phyloP scores from a whole-genome alignment of 2,329 filamentous ascomycete genomes.

The Calcarisporium arbuscula region DNA sequence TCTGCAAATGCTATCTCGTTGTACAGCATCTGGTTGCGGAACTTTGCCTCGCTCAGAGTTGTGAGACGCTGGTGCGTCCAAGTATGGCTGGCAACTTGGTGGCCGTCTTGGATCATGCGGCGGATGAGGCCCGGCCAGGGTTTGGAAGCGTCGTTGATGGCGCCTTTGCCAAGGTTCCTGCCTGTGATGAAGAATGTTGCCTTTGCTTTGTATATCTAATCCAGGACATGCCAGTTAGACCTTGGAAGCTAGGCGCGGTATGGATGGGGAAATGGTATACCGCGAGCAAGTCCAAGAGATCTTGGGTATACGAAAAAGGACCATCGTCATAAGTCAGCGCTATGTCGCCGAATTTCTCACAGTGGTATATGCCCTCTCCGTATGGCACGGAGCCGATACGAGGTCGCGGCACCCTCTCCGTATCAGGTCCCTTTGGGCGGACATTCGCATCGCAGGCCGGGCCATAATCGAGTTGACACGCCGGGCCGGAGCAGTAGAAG shows the following conservation, averaged over 20 bases:
- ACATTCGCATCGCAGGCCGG: slow-evolving; percentile 54
- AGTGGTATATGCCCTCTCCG: slow-evolving; percentile 43
- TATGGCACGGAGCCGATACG: slow-evolving; percentile 49
- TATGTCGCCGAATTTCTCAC: slow-evolving; percentile 26
- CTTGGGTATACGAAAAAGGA: slow-evolving; percentile 34
- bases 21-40: slow-evolving; percentile 33
- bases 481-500: slow-evolving; percentile 54
- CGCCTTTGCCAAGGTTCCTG: slow-evolving; percentile 31
- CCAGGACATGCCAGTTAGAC: background rate
- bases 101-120: slow-evolving; percentile 46
- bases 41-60: slow-evolving; percentile 22
- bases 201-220: slow-evolving; percentile 25
- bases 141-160: slow-evolving; percentile 32
- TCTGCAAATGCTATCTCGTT: slow-evolving; percentile 37
- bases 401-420: slow-evolving; percentile 43
- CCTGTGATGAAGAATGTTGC: slow-evolving; percentile 33
- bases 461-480: slow-evolving; percentile 56
- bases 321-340: slow-evolving; percentile 43
- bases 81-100: slow-evolving; percentile 53
- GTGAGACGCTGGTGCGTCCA: slow-evolving; percentile 40
- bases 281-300: slow-evolving; percentile 31
- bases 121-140: slow-evolving; percentile 28
- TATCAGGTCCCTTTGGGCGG: slow-evolving; percentile 45
- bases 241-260: background rate
- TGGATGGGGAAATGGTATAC: slow-evolving; percentile 7